These are phyloP conservation scores for Russula olivacea DNA, from an alignment of 768 basidiomycete species.

Conservation along the genomic window DNA sequence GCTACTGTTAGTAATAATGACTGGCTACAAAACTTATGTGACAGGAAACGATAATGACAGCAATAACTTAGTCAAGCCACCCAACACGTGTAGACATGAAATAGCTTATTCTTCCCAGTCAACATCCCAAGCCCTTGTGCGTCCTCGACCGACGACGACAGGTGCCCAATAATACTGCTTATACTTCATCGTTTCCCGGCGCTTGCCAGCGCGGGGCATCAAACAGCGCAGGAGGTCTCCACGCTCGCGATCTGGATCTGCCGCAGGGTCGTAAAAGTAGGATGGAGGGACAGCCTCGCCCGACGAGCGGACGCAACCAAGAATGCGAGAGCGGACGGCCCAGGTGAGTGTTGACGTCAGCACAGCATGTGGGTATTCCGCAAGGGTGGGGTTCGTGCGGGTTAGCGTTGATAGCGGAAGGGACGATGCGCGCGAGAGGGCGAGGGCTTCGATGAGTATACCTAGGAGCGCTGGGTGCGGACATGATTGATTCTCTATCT, in stretches of 20 bases:
- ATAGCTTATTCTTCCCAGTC: slow-evolving; percentile 24
- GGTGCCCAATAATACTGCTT: slow-evolving; percentile 83
- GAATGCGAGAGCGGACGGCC: slow-evolving; percentile 18
- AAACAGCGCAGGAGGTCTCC: slow-evolving; percentile 15
- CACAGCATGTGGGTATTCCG: neutral
- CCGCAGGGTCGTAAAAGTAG: slow-evolving; percentile 21
- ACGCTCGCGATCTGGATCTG: slow-evolving; percentile 23
- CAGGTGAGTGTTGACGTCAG: slow-evolving; percentile 16
- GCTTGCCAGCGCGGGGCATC: slow-evolving; percentile 57
- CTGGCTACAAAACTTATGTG: slow-evolving; percentile 1
- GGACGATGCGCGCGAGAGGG: slow-evolving; percentile 24
- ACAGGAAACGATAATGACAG: slow-evolving; percentile 8
- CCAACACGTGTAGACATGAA: no score
- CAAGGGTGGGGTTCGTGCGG: slow-evolving; percentile 3
- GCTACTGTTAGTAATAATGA: slow-evolving; percentile 8
- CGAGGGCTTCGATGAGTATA: slow-evolving; percentile 21
- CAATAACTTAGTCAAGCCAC: slow-evolving; percentile 12
- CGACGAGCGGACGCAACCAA: slow-evolving; percentile 15
- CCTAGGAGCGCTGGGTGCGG: slow-evolving; percentile 21
- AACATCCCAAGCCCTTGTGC: slow-evolving; percentile 23
- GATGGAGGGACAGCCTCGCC: slow-evolving; percentile 20
- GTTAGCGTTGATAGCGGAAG: slow-evolving; percentile 8
- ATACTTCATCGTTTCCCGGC: slow-evolving; percentile 74
- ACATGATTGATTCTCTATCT: slow-evolving; percentile 3
- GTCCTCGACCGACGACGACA: slow-evolving; percentile 31